Percentiles rank a stretch among this genome's conserved stretches.
phyloP scores from a whole-genome alignment of 176 grass and related monocot genomes.

The sorghum (Sorghum bicolor) region DNA sequence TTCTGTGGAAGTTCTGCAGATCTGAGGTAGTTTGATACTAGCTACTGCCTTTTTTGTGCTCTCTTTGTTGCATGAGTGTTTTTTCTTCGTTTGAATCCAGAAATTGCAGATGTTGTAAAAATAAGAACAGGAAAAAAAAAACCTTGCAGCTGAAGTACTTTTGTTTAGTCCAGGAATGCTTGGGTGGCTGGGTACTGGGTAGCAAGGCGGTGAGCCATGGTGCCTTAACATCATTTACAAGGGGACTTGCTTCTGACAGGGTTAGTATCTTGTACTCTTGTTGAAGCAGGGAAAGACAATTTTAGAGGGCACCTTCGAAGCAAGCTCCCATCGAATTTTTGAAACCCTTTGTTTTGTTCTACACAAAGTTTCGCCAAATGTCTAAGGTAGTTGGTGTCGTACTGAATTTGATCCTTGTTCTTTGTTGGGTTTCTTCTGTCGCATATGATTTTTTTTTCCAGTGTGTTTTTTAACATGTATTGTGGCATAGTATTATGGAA shows the following conservation, averaged over 20 bases:
- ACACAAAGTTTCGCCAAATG: not conserved
- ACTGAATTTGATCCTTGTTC: not conserved
- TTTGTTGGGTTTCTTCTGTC: not conserved
- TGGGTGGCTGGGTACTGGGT: not conserved
- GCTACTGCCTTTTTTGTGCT: not conserved
- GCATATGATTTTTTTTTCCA: not conserved
- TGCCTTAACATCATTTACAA: not conserved
- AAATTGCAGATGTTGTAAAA: not conserved
- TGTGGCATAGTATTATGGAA: not conserved
- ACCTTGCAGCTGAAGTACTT: not conserved
- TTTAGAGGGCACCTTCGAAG: not conserved
- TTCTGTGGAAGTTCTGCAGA: slow-evolving; percentile 13
- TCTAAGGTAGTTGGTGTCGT: not conserved
- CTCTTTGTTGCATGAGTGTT: not conserved
- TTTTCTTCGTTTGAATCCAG: not conserved
- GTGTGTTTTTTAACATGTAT: not conserved
- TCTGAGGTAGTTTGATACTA: not conserved
- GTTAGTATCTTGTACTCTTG: not conserved
- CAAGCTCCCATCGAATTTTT: not conserved
- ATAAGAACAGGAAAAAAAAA: not conserved
- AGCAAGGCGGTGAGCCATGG: not conserved
- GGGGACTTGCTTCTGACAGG: not conserved
- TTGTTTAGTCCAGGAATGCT: not conserved
- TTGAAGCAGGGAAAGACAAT: not conserved
- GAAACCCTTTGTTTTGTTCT: not conserved